These are phyloP conservation scores for Trichoderma polysporum DNA, from an alignment of 2,329 filamentous ascomycete species.

Conservation along the genomic window DNA sequence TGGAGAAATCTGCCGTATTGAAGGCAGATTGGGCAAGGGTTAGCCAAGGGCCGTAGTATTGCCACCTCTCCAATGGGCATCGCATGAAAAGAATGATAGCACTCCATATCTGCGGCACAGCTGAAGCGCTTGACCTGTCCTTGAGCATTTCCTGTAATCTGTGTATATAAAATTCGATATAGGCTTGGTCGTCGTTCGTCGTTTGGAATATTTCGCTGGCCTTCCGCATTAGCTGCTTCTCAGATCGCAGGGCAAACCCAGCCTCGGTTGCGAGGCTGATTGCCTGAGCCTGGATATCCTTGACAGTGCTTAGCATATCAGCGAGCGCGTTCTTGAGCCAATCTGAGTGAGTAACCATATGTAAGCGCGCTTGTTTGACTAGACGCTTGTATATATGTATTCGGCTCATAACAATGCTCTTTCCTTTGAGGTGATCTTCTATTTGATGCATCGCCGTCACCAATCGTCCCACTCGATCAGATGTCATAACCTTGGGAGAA, in stretches of 20 bases:
- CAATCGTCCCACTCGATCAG: conserved; percentile 67
- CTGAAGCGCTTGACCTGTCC: conserved; percentile 48
- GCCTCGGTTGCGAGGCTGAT: conserved; percentile 72
- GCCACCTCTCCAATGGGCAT: conserved; percentile 66
- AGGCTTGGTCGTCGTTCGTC: conserved; percentile 53
- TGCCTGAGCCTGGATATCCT: conserved; percentile 73
- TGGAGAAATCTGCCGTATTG: conserved; percentile 70
- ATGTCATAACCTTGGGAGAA: conserved; percentile 68
- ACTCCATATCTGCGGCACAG: conserved; percentile 88
- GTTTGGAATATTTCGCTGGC: conserved; percentile 64
- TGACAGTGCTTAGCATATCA: conserved; percentile 75
- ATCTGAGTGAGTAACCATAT: conserved; percentile 69
- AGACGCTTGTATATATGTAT: conserved; percentile 77
- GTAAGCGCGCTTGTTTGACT: conserved; percentile 64
- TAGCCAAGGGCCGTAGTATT: conserved; percentile 72
- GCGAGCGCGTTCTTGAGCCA: conserved; percentile 84
- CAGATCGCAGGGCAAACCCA: conserved; percentile 66
- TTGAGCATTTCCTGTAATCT: conserved; percentile 69
- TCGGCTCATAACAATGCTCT: conserved; percentile 75
- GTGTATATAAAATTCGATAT: conserved; percentile 67
- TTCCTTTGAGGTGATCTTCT: conserved; percentile 72
- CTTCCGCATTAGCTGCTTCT: conserved; percentile 64
- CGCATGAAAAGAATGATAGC: conserved; percentile 76
- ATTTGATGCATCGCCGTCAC: conserved; percentile 70
- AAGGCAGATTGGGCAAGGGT: conserved; percentile 79